Evolutionary conservation across 257 asterid genomes (phyloP).

Genomic region (Solanum bukasovii): DNA sequence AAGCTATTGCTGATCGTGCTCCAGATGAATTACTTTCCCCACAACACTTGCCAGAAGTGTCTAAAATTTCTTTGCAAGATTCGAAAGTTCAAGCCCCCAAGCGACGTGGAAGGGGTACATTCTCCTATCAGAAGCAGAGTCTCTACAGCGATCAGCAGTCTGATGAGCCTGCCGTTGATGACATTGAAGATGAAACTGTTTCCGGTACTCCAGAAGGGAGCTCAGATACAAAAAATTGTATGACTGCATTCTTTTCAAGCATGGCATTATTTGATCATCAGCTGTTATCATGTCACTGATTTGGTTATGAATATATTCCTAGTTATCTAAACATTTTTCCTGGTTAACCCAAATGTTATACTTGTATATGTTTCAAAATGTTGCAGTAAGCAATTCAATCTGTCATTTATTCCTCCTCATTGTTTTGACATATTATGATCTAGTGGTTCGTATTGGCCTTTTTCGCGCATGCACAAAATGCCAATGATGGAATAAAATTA

Average conservation of each 20-base stretch:
- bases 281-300: not conserved
- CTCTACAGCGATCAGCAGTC: slow-evolving; percentile 71
- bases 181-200: slow-evolving; percentile 25
- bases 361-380: not conserved
- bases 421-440: not conserved
- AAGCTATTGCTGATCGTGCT: slow-evolving; percentile 72
- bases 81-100: slow-evolving; percentile 37
- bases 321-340: not conserved
- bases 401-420: not conserved
- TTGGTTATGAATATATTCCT: not conserved
- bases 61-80: slow-evolving; percentile 51
- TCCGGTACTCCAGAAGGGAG: slow-evolving; percentile 18
- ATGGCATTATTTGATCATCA: not conserved
- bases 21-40: slow-evolving; percentile 75
- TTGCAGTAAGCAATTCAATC: not conserved
- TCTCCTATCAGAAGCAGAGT: slow-evolving; percentile 50
- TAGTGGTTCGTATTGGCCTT: not conserved
- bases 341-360: not conserved
- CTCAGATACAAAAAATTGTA: slow-evolving; percentile 28
- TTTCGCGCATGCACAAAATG: not conserved
- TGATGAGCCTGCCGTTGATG: slow-evolving; percentile 28
- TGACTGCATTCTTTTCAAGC: slow-evolving; percentile 15
- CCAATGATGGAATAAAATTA: not conserved
- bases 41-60: slow-evolving; percentile 36
- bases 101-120: slow-evolving; percentile 90